Evolutionary conservation across 768 basidiomycete genomes (phyloP), one percentile per base, ranked within the genome.

Genomic region (Inosperma sp.): DNA sequence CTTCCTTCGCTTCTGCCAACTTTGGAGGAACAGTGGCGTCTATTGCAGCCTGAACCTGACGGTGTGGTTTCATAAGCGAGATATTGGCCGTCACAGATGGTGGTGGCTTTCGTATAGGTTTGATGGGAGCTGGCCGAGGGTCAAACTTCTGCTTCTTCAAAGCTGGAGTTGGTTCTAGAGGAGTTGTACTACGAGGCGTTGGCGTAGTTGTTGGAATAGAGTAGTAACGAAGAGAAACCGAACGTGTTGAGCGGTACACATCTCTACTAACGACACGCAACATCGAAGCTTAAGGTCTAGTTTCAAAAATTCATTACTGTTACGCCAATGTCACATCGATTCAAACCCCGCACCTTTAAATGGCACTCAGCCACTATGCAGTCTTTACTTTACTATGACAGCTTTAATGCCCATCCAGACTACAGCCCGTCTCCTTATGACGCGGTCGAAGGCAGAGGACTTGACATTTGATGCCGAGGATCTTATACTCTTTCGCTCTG

Each of bases 121-220:
- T 73, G 54, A 84, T 67, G 22, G 86, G 86, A 2, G 70, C 80
- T 1, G 86, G 86, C 19, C 80, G 77, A 13, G 86, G 69, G 52
- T 84, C 81, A 43, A 85, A 67, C 63, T 81, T 73, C 31, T 60
- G 64, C 63, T 84, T 75, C 45, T 65, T 65, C 71, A 75, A 5
- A 33, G 68, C 47, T 45, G 67, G 58, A 37, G 48, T 49, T 41
- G 53, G 23, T 25, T 47, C 31, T 23, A 31, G 44, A 21, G 41
- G 54, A 41, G 13, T 48, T 55, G 42, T 43, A 25, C 34, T 40
- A 41, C 31, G 31, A 44, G 12, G 21, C 19, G 17, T 48, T 33
- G 52, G 52, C 17, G 25, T 56, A 34, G 58, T 42, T 2, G 56
- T 57, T 27, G 58, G 59, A 37, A 54, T 50, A 34, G 57, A 61